These are phyloP conservation scores for Diaporthe australafricana DNA, from an alignment of 2,329 filamentous ascomycete genomes.

Conservation along the genomic window DNA sequence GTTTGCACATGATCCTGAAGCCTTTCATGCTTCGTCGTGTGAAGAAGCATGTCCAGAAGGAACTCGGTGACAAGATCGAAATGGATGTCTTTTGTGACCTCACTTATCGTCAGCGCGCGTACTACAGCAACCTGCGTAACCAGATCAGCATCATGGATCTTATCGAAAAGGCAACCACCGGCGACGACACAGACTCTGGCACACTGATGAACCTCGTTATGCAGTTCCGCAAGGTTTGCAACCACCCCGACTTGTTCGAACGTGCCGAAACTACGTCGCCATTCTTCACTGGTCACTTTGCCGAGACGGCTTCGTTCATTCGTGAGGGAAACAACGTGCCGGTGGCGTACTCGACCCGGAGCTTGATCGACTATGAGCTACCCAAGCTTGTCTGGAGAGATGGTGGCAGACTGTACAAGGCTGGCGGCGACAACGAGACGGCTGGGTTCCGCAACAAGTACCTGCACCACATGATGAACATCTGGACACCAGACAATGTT, in stretches of 20 bases:
- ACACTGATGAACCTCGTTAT: conserved; percentile 99
- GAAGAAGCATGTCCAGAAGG: conserved; percentile 99
- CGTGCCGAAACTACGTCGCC: conserved; percentile 92
- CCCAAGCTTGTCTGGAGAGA: conserved; percentile 87
- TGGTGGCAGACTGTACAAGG: conserved; percentile 79
- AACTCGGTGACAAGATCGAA: conserved; percentile 98
- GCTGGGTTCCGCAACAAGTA: conserved; percentile 87
- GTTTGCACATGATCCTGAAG: conserved; percentile 98
- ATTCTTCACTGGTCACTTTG: conserved; percentile 85
- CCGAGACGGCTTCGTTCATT: conserved; percentile 94
- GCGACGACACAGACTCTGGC: conserved; percentile 93
- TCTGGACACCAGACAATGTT: conserved; percentile 87
- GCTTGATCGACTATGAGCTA: conserved; percentile 84
- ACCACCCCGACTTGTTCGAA: conserved; percentile 97
- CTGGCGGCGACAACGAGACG: conserved; percentile 77
- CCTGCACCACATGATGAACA: conserved; percentile 85
- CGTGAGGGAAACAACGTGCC: conserved; percentile 85
- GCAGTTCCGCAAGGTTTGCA: conserved; percentile 99
- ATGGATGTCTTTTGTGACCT: conserved; percentile 96
- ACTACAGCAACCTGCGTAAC: conserved; percentile 92
- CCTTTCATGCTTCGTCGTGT: conserved; percentile 99
- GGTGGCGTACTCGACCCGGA: conserved; percentile 89
- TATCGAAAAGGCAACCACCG: conserved; percentile 94
- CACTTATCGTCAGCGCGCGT: conserved; percentile 93
- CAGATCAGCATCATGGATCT: conserved; percentile 99